Evolutionary conservation across 768 basidiomycete species (phyloP).

Genomic region (Tylopilus intermedius): DNA sequence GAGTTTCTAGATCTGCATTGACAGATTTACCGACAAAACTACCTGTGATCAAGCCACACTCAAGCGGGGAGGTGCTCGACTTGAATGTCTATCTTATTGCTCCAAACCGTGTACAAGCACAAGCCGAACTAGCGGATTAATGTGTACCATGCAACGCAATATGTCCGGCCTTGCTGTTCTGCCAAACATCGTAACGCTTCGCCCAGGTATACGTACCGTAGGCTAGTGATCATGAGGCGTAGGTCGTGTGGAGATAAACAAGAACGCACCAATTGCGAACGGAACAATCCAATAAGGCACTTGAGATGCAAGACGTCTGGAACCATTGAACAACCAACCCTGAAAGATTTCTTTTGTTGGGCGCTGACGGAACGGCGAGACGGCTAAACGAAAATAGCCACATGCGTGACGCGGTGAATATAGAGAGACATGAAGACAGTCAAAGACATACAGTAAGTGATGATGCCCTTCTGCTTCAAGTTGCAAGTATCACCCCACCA

Average conservation of each 20-base stretch:
- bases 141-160: conserved; percentile 40
- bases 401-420: conserved; percentile 1
- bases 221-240: conserved; percentile 39
- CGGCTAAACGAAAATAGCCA: conserved; percentile 39
- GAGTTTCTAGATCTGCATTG: no score
- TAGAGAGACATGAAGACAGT: neutral
- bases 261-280: conserved; percentile 64
- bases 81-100: conserved; percentile 15
- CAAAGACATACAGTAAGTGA: conserved; percentile 67
- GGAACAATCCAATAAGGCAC: conserved; percentile 77
- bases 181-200: conserved; percentile 57
- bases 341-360: conserved; percentile 66
- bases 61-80: neutral
- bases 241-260: neutral
- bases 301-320: conserved; percentile 68
- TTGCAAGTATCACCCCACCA: conserved; percentile 87
- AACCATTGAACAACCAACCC: conserved; percentile 84
- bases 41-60: no score
- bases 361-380: conserved; percentile 80
- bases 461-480: conserved; percentile 70
- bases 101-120: conserved; percentile 10
- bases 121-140: conserved; percentile 9
- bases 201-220: conserved; percentile 80
- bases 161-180: conserved; percentile 81
- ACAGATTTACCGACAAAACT: no score